Conservation (phyloP, 2,329 filamentous ascomycete species). For the Cladosporium sphaerospermum region DNA sequence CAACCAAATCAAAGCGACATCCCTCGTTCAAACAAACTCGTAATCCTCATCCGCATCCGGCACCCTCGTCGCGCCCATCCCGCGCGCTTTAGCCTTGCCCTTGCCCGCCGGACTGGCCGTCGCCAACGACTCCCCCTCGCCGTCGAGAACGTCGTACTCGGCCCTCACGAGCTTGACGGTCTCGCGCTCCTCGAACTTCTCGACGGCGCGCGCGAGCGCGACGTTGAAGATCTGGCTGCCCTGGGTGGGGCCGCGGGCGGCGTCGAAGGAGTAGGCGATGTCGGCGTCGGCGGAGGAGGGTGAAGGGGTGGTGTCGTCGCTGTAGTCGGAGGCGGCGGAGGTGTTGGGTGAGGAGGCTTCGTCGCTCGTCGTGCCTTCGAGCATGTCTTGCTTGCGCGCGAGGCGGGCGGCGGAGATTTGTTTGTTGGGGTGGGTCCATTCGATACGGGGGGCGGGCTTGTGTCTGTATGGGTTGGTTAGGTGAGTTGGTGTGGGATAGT, state of each 20-base stretch:
- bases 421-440: not conserved
- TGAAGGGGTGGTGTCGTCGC: slow-evolving; percentile 37
- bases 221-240: slow-evolving; percentile 53
- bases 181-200: slow-evolving; percentile 54
- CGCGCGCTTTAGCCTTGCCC: slow-evolving; percentile 29
- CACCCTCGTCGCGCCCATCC: slow-evolving; percentile 22
- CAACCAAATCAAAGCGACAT: not conserved
- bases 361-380: slow-evolving; percentile 28
- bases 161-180: slow-evolving; percentile 55
- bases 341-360: slow-evolving; percentile 36
- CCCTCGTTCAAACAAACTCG: slow-evolving; percentile 27
- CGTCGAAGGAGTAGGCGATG: slow-evolving; percentile 51
- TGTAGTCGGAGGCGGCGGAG: slow-evolving; percentile 34
- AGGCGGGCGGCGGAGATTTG: not conserved
- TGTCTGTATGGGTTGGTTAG: no score
- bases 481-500: not conserved
- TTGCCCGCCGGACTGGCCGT: slow-evolving; percentile 25
- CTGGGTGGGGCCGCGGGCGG: slow-evolving; percentile 41
- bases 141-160: slow-evolving; percentile 52
- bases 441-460: slow-evolving; percentile 21
- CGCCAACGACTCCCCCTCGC: slow-evolving; percentile 28
- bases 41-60: slow-evolving; percentile 29
- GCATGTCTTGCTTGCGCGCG: slow-evolving; percentile 41
- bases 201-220: slow-evolving; percentile 52
- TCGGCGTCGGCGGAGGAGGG: slow-evolving; percentile 41